Evolutionary conservation across 768 basidiomycete genomes (phyloP), one percentile per base, ranked within the genome.

Genomic region (Dacryopinax spathularia): DNA sequence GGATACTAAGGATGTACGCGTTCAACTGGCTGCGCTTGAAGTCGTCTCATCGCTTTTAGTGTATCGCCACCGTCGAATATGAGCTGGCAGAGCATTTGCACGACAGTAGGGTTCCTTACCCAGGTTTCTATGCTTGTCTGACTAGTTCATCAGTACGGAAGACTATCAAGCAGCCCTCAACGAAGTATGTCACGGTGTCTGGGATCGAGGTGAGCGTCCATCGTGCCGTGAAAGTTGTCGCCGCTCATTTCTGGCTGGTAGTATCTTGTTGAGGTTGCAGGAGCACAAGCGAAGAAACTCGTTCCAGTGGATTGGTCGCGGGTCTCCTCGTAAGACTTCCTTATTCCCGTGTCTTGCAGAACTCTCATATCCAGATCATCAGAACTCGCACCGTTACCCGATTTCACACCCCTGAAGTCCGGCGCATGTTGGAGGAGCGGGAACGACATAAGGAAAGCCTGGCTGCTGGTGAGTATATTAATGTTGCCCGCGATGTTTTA

Each of bases 1-100:
- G 34, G 82, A 86, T 63, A 76, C 81, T 60, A 80, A 79, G 33
- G 73, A 84, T 71, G 91, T 91, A 66, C 67, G 82, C 72, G 22
- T n/a, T 33, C 18, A 16, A 16, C 0, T 18, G 20, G 16, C 5
- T 59, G 56, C n/a, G n/a, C n/a, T 59, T 37, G 33, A 68, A 41
- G 35, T 67, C 62, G 44, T 33, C 67, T 56, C 34, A 61, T 62
- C 65, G 22, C 34, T n/a, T 35, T 0, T 62, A 93, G 91, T 79
- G 81, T 43, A 80, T 94, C 16, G 77, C 79, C 70, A 77, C 82
- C 1, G 79, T 87, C 33, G 88, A 90, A 69, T 77, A 78, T 5
- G 88, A 91, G 61, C 78, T 97, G 1, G 72, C 79, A 4, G 83
- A 88, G 34, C 86, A 95, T 72, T 75, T 98, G 33, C 84, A 81